phyloP scores from a whole-genome alignment of 495 filamentous ascomycete genomes.

The Extremus antarcticus region DNA sequence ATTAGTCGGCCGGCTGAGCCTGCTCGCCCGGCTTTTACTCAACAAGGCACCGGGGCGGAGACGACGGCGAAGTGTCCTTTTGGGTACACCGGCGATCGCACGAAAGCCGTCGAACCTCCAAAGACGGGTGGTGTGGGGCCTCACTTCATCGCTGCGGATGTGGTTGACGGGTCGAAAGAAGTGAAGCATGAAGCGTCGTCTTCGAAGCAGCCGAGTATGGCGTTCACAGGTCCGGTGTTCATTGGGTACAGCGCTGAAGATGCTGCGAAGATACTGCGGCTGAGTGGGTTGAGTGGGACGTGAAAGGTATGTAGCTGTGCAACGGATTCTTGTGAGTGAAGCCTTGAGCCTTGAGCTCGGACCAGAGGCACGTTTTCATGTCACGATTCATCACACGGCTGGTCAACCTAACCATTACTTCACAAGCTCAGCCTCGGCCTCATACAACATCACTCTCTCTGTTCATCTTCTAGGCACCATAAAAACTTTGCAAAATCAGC shows the following conservation, averaged over 20 bases:
- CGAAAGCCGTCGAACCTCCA: not conserved
- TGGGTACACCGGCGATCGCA: too few relatives aligned
- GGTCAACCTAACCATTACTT: too few relatives aligned
- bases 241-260: slow-evolving; percentile 51
- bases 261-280: slow-evolving; percentile 12
- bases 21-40: not conserved
- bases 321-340: not conserved
- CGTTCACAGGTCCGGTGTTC: slow-evolving; percentile 82
- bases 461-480: too few relatives aligned
- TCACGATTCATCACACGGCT: too few relatives aligned
- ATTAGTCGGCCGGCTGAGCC: slow-evolving; percentile 13
- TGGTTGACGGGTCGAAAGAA: not conserved
- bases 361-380: too few relatives aligned
- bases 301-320: not conserved
- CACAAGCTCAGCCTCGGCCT: too few relatives aligned
- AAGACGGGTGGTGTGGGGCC: not conserved
- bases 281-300: not conserved
- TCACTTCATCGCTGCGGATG: not conserved
- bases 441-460: too few relatives aligned
- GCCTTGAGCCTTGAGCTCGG: not conserved
- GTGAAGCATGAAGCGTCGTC: not conserved
- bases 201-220: slow-evolving; percentile 44
- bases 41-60: not conserved
- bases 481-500: too few relatives aligned
- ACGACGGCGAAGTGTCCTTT: not conserved